Evolutionary conservation across 2,329 filamentous ascomycete genomes (phyloP).

Genomic region (Colletotrichum plurivorum): DNA sequence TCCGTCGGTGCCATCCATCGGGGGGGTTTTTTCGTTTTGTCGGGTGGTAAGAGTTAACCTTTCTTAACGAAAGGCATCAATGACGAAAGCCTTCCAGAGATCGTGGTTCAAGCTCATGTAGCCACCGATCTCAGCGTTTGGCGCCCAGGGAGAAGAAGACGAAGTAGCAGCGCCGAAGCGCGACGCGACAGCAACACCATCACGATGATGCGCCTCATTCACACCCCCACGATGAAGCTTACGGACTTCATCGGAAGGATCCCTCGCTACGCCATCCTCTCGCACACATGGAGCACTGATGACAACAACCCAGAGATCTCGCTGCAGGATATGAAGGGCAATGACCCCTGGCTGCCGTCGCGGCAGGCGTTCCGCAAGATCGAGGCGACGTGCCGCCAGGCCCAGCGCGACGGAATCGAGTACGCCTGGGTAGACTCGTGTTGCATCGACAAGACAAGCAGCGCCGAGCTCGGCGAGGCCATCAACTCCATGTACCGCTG

Average conservation of each 20-base stretch:
- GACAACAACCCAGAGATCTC: not conserved
- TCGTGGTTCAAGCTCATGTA: too few species aligned
- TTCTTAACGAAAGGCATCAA: too few species aligned
- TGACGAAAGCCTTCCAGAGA: too few species aligned
- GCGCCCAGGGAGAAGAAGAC: not conserved
- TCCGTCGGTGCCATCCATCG: too few species aligned
- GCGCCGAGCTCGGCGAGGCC: conserved; percentile 50
- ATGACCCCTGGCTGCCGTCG: not conserved
- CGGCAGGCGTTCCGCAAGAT: conserved; percentile 11
- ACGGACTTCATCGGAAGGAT: conserved; percentile 25
- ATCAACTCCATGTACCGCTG: conserved; percentile 38
- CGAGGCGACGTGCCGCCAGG: not conserved
- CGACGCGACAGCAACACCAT: not conserved
- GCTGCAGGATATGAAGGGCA: not conserved
- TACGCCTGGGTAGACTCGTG: conserved; percentile 55
- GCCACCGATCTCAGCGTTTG: too few species aligned
- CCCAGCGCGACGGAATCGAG: conserved; percentile 30
- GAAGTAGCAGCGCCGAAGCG: not conserved
- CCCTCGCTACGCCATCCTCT: conserved; percentile 6
- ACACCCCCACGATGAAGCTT: conserved; percentile 21
- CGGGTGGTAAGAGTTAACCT: too few species aligned
- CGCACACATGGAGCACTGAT: conserved; percentile 14
- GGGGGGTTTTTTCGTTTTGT: too few species aligned
- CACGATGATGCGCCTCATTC: conserved; percentile 23
- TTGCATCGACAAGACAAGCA: conserved; percentile 52